phyloP scores from a whole-genome alignment of 805 yeast species.

The Yamadazyma kitorensis region DNA sequence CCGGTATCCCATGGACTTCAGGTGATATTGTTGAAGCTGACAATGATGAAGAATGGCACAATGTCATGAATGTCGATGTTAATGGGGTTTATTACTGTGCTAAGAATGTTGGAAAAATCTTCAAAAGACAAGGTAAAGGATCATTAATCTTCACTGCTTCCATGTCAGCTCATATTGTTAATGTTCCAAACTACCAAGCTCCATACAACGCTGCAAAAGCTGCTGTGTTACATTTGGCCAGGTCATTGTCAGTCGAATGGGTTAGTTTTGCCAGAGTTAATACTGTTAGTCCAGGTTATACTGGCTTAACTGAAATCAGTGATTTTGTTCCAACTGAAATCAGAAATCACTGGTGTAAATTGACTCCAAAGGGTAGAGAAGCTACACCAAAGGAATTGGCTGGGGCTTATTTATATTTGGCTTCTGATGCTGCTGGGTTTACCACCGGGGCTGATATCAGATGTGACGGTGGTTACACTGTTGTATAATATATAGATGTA shows the following conservation, averaged over 20 bases:
- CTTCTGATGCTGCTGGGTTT: constrained; percentile 76
- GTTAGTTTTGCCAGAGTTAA: constrained; percentile 81
- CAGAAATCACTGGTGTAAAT: constrained; percentile 38
- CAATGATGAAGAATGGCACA: constrained; percentile 63
- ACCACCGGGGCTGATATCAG: constrained; percentile 75
- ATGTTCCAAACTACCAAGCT: constrained; percentile 84
- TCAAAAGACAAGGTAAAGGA: constrained; percentile 71
- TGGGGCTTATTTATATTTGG: constrained; percentile 78
- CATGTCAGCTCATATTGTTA: constrained; percentile 85
- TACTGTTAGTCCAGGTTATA: constrained; percentile 84
- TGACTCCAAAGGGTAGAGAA: constrained; percentile 72
- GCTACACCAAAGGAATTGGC: constrained; percentile 70
- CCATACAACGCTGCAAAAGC: constrained; percentile 87
- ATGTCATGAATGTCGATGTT: constrained; percentile 70
- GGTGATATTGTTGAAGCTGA: constrained; percentile 40
- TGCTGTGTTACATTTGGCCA: constrained; percentile 71
- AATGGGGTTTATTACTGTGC: constrained; percentile 82
- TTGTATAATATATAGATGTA: too few relatives aligned
- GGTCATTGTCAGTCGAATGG: constrained; percentile 85
- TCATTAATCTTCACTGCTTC: constrained; percentile 83
- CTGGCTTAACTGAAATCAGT: constrained; percentile 58
- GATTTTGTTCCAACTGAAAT: constrained; percentile 37
- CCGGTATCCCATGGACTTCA: constrained; percentile 48
- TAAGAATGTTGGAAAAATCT: constrained; percentile 67
- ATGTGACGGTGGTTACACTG: constrained; percentile 77